Conservation (phyloP, 352 stramenopile genomes). For the Achlya hypogyna region DNA sequence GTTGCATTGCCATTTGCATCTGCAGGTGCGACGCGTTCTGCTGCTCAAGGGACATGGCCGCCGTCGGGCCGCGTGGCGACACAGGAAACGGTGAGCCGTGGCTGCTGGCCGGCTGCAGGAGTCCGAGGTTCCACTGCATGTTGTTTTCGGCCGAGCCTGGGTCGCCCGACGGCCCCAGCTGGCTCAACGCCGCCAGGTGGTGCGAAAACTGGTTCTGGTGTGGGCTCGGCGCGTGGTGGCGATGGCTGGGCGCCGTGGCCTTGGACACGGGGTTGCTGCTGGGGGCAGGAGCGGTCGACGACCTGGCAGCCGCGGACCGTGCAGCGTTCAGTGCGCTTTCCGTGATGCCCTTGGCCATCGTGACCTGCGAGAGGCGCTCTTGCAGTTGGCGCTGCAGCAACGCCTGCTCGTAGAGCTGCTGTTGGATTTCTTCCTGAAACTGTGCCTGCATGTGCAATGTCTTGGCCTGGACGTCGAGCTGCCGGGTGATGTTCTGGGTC, state of each 20-base stretch:
- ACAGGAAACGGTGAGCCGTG: background rate
- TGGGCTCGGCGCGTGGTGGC: background rate
- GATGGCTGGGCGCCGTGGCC: background rate
- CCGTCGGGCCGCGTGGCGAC: background rate
- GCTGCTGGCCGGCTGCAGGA: background rate
- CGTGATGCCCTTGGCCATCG: slow-evolving; percentile 11
- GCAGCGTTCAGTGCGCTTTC: background rate
- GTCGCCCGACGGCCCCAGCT: background rate
- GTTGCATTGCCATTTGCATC: slow-evolving; percentile 82
- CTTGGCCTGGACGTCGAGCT: slow-evolving; percentile 18
- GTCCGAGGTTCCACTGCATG: background rate
- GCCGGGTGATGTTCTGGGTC: slow-evolving; percentile 13
- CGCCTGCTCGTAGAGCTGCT: slow-evolving; percentile 18
- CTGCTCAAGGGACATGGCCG: slow-evolving; percentile 6
- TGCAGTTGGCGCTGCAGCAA: slow-evolving; percentile 15
- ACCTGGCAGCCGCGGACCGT: background rate
- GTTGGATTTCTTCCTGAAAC: slow-evolving; percentile 21
- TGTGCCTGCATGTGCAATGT: slow-evolving; percentile 17
- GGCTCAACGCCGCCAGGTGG: background rate
- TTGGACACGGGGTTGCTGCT: no score
- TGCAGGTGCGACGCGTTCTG: slow-evolving; percentile 44
- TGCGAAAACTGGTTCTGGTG: slow-evolving; percentile 11
- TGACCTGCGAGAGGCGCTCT: slow-evolving; percentile 13
- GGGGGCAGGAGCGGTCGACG: background rate
- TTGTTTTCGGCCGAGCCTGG: background rate